These are phyloP conservation scores for Nidula microcarpa DNA, from an alignment of 768 basidiomycete species.

Conservation along the genomic window DNA sequence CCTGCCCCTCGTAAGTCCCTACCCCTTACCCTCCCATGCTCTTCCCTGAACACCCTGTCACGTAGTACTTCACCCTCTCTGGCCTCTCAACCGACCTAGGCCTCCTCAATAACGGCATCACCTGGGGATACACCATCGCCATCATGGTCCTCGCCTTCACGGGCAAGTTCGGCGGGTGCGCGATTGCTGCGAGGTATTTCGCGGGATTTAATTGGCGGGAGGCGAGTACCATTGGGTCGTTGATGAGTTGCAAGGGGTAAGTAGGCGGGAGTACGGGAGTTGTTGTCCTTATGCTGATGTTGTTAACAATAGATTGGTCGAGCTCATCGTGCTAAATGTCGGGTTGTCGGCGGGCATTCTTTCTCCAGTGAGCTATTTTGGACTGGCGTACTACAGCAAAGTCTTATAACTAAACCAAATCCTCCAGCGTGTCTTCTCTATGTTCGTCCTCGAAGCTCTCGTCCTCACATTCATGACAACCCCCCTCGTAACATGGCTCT, in stretches of 20 bases:
- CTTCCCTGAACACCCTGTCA: not conserved
- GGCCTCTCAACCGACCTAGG: conserved; percentile 89
- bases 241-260: conserved; percentile 96
- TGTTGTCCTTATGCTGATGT: too few relatives aligned
- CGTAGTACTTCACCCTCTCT: conserved; percentile 87
- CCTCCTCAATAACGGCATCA: conserved; percentile 74
- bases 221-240: conserved; percentile 75
- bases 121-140: conserved; percentile 86
- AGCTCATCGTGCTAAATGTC: conserved; percentile 94
- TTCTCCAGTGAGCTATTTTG: too few relatives aligned
- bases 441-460: conserved; percentile 89
- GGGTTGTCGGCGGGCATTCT: conserved; percentile 82
- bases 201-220: conserved; percentile 84
- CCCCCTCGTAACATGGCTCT: conserved; percentile 62
- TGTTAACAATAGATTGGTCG: conserved; percentile 60
- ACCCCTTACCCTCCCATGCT: not conserved
- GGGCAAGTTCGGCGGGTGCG: conserved; percentile 90
- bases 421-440: conserved; percentile 72
- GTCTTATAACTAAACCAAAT: not conserved
- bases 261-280: too few relatives aligned
- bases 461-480: conserved; percentile 85
- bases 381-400: too few relatives aligned
- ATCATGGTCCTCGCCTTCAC: conserved; percentile 76
- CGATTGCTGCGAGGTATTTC: conserved; percentile 56
- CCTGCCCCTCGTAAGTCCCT: conserved; percentile 67